Conservation (phyloP, 2,329 filamentous ascomycete species). For the Xylariaceae sp. region DNA sequence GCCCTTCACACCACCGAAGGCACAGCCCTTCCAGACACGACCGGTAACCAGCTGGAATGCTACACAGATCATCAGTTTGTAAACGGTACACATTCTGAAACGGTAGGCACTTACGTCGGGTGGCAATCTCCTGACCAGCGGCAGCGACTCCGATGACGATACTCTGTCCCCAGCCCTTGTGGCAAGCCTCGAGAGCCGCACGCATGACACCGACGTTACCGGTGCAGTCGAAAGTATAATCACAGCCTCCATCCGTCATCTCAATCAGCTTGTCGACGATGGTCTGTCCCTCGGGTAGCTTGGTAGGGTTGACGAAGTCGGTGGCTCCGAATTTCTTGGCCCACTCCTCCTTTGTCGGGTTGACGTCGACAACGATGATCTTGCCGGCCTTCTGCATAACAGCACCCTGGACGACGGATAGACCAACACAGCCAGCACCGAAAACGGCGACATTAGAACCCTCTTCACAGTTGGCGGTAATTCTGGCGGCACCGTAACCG, state of each 20-base stretch:
- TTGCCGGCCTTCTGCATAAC: conserved; percentile 76
- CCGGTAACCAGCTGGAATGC: conserved; percentile 98
- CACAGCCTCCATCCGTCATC: conserved; percentile 96
- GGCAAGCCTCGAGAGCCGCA: conserved; percentile 91
- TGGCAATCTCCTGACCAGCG: conserved; percentile 92
- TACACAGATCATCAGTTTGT: conserved; percentile 37
- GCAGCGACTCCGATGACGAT: conserved; percentile 98
- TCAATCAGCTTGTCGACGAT: conserved; percentile 92
- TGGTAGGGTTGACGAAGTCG: conserved; percentile 90
- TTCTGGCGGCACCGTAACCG: conserved; percentile 91
- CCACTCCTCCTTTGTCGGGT: conserved; percentile 90
- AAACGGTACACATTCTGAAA: background rate
- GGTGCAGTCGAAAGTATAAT: conserved; percentile 99
- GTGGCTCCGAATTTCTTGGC: conserved; percentile 92
- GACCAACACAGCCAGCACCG: conserved; percentile 91
- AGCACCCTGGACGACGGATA: conserved; percentile 92
- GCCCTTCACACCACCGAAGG: conserved; percentile 97
- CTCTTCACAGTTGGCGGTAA: conserved; percentile 88
- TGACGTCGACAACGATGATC: conserved; percentile 75
- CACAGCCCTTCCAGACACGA: conserved; percentile 95
- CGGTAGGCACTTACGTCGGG: conserved; percentile 66
- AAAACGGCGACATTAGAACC: conserved; percentile 90
- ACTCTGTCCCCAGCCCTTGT: conserved; percentile 98
- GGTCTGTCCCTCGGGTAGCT: conserved; percentile 67
- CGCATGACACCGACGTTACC: conserved; percentile 94